A percentile compares a stretch with the other conserved stretches of the same genome.
Conservation (phyloP, 352 stramenopile species). For the Plasmopara viticola region DNA sequence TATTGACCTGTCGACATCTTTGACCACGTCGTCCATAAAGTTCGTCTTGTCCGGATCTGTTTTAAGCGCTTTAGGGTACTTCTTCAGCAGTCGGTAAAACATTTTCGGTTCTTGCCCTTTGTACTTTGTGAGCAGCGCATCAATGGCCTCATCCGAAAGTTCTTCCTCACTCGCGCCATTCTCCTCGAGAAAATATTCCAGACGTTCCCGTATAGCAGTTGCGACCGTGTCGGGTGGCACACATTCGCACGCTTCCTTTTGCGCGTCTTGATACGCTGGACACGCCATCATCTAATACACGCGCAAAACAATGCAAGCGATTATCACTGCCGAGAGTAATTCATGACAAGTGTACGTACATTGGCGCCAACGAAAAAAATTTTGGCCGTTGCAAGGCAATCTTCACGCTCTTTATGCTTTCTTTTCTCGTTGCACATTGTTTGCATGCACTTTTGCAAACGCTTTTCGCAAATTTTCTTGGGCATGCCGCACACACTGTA, state of each 20-base stretch:
- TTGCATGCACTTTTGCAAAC: conserved; percentile 70
- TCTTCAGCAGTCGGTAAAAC: conserved; percentile 52
- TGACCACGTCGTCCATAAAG: conserved; percentile 55
- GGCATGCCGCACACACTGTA: conserved; percentile 78
- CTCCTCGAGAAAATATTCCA: conserved; percentile 49
- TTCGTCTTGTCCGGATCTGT: conserved; percentile 37
- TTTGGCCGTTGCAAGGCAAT: conserved; percentile 58
- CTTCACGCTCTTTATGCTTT: conserved; percentile 20
- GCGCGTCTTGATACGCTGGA: conserved; percentile 52
- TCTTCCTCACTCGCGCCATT: conserved; percentile 39
- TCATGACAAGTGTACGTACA: conserved; percentile 10
- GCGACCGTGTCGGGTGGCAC: conserved; percentile 26
- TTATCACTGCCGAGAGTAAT: not conserved
- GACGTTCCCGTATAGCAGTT: conserved; percentile 32
- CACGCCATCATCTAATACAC: conserved; percentile 52
- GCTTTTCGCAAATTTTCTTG: conserved; percentile 62
- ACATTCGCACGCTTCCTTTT: conserved; percentile 68
- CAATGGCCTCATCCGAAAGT: conserved; percentile 28
- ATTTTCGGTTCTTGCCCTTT: conserved; percentile 50
- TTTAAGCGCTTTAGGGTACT: conserved; percentile 54
- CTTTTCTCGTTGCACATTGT: conserved; percentile 32
- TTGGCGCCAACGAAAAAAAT: conserved; percentile 60
- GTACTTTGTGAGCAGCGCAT: conserved; percentile 63
- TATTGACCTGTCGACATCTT: conserved; percentile 9
- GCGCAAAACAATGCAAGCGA: not conserved